Evolutionary conservation across 257 asterid species (phyloP).

Genomic region (Solanum clarkiae): DNA sequence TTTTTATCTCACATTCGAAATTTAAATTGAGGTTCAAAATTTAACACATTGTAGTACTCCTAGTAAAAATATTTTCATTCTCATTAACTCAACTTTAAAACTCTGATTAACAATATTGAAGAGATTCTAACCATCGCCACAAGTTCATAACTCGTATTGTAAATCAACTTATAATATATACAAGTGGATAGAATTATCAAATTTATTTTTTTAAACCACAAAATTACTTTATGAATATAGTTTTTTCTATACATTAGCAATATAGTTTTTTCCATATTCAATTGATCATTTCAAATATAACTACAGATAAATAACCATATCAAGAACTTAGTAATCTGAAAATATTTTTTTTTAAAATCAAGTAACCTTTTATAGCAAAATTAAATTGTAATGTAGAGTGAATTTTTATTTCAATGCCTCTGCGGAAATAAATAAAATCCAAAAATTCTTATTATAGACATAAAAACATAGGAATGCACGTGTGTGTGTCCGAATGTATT

Average conservation of each 20-base stretch:
- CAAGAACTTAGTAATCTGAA: not conserved
- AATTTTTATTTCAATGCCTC: constrained; percentile 2
- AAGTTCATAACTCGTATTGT: no score
- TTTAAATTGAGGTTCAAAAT: not conserved
- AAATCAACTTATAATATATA: not conserved
- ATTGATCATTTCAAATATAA: not conserved
- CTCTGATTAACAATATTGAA: no score
- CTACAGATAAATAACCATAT: not conserved
- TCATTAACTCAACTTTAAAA: no score
- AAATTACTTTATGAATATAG: no score
- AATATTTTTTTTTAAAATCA: not conserved
- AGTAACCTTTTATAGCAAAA: not conserved
- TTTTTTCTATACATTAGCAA: not conserved
- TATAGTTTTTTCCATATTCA: not conserved
- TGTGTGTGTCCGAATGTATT: not conserved
- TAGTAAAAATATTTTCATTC: no score
- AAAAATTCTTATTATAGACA: not conserved
- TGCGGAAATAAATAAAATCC: not conserved
- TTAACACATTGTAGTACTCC: no score
- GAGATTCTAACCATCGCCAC: no score
- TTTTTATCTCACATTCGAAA: not conserved
- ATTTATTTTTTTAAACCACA: no score
- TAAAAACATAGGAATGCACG: constrained; percentile 5
- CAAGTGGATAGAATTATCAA: no score
- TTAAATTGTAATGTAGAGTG: not conserved